Base-by-base conservation (phyloP, 2,329 filamentous ascomycete genomes). In the Aureobasidium sp. region DNA sequence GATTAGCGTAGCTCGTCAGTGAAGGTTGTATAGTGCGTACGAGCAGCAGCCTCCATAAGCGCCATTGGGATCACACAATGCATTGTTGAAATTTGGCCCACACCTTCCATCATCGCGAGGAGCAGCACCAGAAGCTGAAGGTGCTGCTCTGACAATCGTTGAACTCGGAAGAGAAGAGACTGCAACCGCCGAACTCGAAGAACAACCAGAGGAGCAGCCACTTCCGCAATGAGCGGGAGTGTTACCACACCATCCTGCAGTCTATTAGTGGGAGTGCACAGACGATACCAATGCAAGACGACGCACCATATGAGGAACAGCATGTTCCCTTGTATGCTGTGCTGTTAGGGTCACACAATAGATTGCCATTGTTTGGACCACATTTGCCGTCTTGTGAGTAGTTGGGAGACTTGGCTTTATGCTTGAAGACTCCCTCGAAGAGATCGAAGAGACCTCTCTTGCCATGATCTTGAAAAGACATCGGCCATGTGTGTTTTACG, bases 311-410 rank as follows among this genome's bases (percentile, higher is more conserved):
- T 66, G 71, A 68, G 47, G 76, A 78, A 68, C 78, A 81, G 66
- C 78, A 81, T 36, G 72, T 70, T 44, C 78, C 78, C 2, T 67
- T 73, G 69, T 81, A 80, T 13, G 69, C 71, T 5, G 69, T 77
- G 69, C 75, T 78, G 8, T 77, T 75, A 47, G 78, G 75, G 65
- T 79, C 72, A 66, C 75, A 77, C 46, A 77, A 69, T 9, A 73
- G 63, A 63, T 74, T 75, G 61, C 71, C 71, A 66, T 76, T 71
- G 20, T 69, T 68, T 29, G 75, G 71, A 20, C 76, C 76, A 55
- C 76, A 78, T 56, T 71, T 69, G 37, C 75, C 75, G 52, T 76
- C 75, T 1, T 69, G 66, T 26, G 75, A 76, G 66, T 73, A 75
- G 68, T 68, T 34, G 13, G 46, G 13, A 8, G 15, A 17, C 17